Conservation (phyloP, 129 eudicot genomes). For the Flaveria robusta region DNA sequence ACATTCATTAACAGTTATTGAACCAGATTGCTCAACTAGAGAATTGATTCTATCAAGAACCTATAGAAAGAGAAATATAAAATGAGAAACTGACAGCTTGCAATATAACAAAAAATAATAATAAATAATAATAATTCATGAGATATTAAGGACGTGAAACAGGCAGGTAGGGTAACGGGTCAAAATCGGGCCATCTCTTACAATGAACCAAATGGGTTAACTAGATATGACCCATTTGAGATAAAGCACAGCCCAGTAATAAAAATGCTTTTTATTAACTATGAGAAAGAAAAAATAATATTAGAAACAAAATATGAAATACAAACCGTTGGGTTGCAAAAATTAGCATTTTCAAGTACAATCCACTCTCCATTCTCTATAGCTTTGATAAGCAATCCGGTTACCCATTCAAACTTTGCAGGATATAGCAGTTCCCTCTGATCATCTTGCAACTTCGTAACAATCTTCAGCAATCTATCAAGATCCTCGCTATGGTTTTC, state of each 20-base stretch:
- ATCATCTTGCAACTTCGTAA: slow-evolving; percentile 58
- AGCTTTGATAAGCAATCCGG: slow-evolving; percentile 79
- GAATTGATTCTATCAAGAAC: slow-evolving; percentile 99
- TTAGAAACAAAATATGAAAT: neutral
- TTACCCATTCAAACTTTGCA: slow-evolving; percentile 96
- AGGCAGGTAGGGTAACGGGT: neutral
- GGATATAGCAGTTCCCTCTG: slow-evolving; percentile 42
- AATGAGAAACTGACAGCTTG: slow-evolving; percentile 11
- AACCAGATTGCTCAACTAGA: slow-evolving; percentile 92
- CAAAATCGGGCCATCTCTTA: neutral
- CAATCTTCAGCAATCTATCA: slow-evolving; percentile 44
- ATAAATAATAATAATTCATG: neutral
- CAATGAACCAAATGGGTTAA: neutral
- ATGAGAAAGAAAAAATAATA: neutral
- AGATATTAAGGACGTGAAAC: neutral
- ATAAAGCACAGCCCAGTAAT: neutral
- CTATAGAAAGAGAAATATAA: slow-evolving; percentile 38
- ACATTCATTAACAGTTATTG: slow-evolving; percentile 88
- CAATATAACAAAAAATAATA: neutral
- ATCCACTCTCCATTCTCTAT: slow-evolving; percentile 98
- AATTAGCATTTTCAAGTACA: slow-evolving; percentile 91
- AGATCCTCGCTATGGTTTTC: slow-evolving; percentile 54
- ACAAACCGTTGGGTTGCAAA: slow-evolving; percentile 98
- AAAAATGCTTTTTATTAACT: neutral
- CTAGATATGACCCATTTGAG: neutral